These are phyloP conservation scores for Novymonas esmeraldas DNA, from an alignment of 208 protist genomes.

Conservation along the genomic window DNA sequence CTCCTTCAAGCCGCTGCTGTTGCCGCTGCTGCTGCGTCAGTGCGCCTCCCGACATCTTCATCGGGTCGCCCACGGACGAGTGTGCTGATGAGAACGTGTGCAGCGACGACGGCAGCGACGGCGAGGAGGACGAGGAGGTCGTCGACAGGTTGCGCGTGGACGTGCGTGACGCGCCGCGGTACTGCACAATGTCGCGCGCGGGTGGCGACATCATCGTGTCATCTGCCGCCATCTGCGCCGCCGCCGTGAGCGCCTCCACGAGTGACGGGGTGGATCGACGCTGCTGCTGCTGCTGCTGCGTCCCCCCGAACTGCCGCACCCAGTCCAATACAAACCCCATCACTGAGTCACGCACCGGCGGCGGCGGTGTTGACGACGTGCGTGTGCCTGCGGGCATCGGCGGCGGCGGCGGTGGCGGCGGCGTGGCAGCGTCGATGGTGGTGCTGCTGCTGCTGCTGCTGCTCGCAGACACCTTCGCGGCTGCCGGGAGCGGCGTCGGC, in stretches of 20 bases:
- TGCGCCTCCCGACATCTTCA: no score
- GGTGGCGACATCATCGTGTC: no score
- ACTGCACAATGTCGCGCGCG: no score
- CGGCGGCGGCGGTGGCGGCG: neutral
- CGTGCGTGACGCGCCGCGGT: conserved; percentile 7
- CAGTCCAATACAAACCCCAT: conserved; percentile 81
- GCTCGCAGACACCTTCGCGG: no score
- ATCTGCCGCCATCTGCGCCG: conserved; percentile 20
- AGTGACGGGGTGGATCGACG: conserved; percentile 5
- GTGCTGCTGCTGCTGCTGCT: no score
- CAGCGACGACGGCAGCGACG: conserved; percentile 1
- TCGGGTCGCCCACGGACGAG: no score
- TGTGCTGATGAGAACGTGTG: neutral
- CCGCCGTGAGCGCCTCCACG: conserved; percentile 21
- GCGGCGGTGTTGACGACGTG: neutral
- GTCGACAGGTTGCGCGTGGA: conserved; percentile 30
- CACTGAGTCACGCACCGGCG: conserved; percentile 58
- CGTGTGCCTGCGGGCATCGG: neutral
- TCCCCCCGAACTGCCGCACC: conserved; percentile 55
- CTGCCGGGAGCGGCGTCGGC: no score
- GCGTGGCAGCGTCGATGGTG: neutral
- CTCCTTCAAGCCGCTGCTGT: no score
- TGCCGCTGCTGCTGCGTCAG: no score
- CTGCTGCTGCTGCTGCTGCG: conserved; percentile 10
- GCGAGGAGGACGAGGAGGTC: conserved; percentile 3